phyloP scores from a whole-genome alignment of 495 filamentous ascomycete genomes.

The Pseudoneurospora amorphoporcata region DNA sequence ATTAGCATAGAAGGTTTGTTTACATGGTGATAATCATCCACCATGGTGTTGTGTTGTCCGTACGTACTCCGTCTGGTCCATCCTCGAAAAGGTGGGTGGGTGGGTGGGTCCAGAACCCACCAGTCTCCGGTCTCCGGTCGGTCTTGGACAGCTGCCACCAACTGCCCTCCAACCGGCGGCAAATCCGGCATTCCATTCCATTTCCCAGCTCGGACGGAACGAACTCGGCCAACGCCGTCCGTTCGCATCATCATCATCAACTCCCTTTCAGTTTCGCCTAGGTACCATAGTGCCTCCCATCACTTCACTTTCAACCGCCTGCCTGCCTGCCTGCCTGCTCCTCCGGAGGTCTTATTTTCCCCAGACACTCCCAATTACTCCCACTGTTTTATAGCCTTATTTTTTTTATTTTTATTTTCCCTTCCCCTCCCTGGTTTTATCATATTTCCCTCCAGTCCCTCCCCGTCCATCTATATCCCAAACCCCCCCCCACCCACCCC shows the following conservation, averaged over 20 bases:
- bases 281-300: neutral
- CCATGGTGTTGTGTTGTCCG: neutral
- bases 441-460: too few species aligned
- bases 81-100: neutral
- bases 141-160: neutral
- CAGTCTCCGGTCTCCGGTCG: neutral
- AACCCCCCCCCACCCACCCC: too few species aligned
- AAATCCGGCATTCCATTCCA: neutral
- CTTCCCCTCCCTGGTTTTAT: too few species aligned
- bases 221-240: neutral
- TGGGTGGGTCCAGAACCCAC: neutral
- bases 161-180: neutral
- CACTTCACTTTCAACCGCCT: neutral
- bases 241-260: neutral
- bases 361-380: too few species aligned
- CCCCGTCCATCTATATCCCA: too few species aligned
- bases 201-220: neutral
- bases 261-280: neutral
- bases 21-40: neutral
- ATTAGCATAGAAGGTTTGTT: neutral
- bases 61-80: neutral
- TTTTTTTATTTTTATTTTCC: too few species aligned
- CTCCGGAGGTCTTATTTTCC: too few species aligned
- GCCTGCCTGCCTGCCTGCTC: too few species aligned
- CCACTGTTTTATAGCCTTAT: too few species aligned